Conservation (phyloP, 78 protist species). For the Polysphondylium violaceum region DNA sequence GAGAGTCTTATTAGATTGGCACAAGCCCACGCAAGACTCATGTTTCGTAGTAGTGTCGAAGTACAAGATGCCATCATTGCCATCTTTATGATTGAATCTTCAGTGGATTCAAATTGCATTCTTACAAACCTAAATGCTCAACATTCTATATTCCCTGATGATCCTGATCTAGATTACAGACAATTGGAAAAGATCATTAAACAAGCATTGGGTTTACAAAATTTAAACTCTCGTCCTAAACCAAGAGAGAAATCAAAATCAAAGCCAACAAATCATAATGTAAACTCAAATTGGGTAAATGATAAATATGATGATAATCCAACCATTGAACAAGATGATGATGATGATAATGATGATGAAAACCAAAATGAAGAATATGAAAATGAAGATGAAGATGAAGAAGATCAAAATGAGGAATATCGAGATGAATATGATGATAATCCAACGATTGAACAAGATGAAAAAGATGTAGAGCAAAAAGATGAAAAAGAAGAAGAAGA, state of each 20-base stretch:
- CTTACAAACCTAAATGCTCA: constrained; percentile 46
- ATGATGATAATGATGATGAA: not conserved
- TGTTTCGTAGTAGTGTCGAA: constrained; percentile 68
- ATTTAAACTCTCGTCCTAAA: constrained; percentile 1
- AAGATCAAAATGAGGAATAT: not conserved
- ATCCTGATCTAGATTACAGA: constrained; percentile 79
- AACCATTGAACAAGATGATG: constrained; percentile 1
- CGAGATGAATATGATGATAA: not conserved
- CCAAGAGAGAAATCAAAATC: constrained; percentile 57
- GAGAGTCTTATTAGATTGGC: constrained; percentile 93
- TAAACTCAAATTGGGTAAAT: constrained; percentile 49
- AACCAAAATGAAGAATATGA: constrained; percentile 20
- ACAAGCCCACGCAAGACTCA: constrained; percentile 94
- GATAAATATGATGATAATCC: constrained; percentile 13
- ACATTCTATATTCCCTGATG: constrained; percentile 81
- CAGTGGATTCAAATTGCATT: constrained; percentile 60
- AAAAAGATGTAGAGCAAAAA: not conserved
- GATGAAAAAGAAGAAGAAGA: not conserved
- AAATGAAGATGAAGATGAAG: constrained; percentile 7
- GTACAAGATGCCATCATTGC: constrained; percentile 91
- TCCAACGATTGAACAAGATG: constrained; percentile 5
- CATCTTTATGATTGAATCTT: constrained; percentile 83
- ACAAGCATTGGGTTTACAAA: constrained; percentile 10
- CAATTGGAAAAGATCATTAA: constrained; percentile 31
- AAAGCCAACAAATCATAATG: constrained; percentile 9